phyloP scores from a whole-genome alignment of 805 yeast species.

The Cyberlindnera subsufficiens region DNA sequence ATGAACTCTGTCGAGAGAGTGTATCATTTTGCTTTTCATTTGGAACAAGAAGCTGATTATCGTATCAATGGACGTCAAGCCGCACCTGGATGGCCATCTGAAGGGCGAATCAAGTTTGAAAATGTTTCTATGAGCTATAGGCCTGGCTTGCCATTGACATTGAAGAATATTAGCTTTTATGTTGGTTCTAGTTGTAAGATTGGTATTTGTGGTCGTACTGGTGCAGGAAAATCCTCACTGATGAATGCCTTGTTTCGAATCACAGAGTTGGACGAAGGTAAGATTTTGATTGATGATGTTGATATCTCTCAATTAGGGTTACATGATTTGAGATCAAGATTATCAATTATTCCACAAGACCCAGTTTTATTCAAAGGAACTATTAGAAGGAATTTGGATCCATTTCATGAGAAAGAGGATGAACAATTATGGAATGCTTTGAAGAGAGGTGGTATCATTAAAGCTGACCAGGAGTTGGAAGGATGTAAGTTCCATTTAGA shows the following conservation, averaged over 20 bases:
- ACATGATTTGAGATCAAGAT: conserved; percentile 50
- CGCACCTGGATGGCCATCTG: conserved; percentile 45
- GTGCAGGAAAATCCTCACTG: conserved; percentile 58
- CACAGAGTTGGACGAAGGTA: conserved; percentile 51
- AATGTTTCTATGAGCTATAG: conserved; percentile 45
- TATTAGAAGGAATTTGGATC: conserved; percentile 63
- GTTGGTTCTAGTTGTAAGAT: conserved; percentile 47
- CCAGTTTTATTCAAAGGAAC: conserved; percentile 72
- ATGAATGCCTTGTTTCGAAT: conserved; percentile 55
- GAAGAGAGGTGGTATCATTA: conserved; percentile 55
- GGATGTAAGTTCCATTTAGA: too few relatives aligned
- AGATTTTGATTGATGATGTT: conserved; percentile 56
- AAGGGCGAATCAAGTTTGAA: conserved; percentile 43
- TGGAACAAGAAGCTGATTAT: conserved; percentile 45
- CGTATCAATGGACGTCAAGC: conserved; percentile 25
- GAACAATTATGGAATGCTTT: conserved; percentile 55
- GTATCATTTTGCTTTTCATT: conserved; percentile 51
- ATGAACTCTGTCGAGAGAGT: conserved; percentile 71
- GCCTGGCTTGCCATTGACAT: conserved; percentile 43
- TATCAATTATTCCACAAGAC: conserved; percentile 76
- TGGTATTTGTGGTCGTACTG: conserved; percentile 60
- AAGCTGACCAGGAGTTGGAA: too few relatives aligned
- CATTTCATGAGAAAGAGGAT: conserved; percentile 53
- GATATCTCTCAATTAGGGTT: conserved; percentile 58
- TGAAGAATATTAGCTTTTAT: conserved; percentile 37